Evolutionary conservation across 2,329 filamentous ascomycete species (phyloP), one percentile per base, ranked within the genome.

Genomic region (Emmonsia crescens): DNA sequence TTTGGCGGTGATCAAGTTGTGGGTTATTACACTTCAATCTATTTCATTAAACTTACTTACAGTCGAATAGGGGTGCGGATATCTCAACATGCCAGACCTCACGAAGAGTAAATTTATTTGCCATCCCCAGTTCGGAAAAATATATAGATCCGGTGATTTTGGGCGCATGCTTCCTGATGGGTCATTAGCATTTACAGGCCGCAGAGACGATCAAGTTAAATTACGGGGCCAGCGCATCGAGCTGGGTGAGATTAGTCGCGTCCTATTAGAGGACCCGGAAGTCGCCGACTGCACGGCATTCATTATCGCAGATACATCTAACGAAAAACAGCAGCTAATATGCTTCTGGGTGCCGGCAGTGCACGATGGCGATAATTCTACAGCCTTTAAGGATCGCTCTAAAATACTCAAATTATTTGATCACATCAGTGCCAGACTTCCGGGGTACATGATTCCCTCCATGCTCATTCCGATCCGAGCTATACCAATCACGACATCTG

Each of bases 1-100:
- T 94, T 96, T 71, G 91, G 90, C 16, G 92, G 91, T 12, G 84
- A 89, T 57, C 91, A 96, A 74, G 84, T 96, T 5, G 86, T 85
- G 66, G 65, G 72, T 65, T 19, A 27, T 14, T 24, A 6, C 24
- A 49, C 12, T 61, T 12, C 21, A 57, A 49, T 33, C 40, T 1
- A 19, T 6, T 49, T 48, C 36, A 36, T 44, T 40, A 55, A 40
- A 51, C 62, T 69, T 54, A 49, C 62, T 70, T 49, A 66, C 51
- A 27, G 6, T 42, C 54, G 29, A 46, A 29, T 51, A 73, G 70
- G 83, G 80, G 49, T 79, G 82, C 46, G 90, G 89, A 1, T 96
- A 93, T 68, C 78, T 94, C 33, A 84, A 87, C 62, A 79, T 82
- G 72, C 80, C 83, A 0, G 79, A 82, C 3, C 74, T 89, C 48